A percentile compares a stretch with the other conserved stretches of the same genome.
These are phyloP conservation scores for Sphagnum contortum DNA, from an alignment of 225 moss, liverwort and hornwort genomes.

Conservation along the genomic window DNA sequence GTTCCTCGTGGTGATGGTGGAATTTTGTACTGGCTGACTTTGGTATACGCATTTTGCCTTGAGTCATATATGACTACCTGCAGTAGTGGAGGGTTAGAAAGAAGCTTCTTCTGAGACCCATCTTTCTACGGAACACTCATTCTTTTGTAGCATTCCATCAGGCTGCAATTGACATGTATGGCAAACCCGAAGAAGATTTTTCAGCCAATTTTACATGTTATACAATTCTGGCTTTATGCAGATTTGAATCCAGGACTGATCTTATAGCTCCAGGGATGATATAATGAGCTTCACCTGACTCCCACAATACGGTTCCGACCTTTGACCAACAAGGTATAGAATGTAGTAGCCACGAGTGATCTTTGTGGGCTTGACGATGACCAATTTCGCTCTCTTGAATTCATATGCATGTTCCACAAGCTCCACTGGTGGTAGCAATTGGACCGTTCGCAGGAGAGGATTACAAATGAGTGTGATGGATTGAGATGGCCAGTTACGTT, in stretches of 20 bases:
- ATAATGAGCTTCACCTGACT: not conserved
- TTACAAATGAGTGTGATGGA: conserved; percentile 30
- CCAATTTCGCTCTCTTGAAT: conserved; percentile 27
- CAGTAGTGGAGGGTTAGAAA: not conserved
- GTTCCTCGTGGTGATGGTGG: not conserved
- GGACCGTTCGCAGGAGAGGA: conserved; percentile 17
- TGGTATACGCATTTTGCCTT: not conserved
- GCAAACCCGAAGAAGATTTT: no score
- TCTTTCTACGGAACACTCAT: no score
- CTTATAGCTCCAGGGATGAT: not conserved
- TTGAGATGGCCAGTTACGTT: conserved; percentile 19
- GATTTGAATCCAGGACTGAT: no score
- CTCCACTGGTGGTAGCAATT: conserved; percentile 19
- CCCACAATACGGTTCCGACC: not conserved
- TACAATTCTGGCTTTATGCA: no score
- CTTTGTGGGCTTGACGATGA: conserved; percentile 4
- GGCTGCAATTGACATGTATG: no score
- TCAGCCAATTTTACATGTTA: no score
- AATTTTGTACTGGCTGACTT: conserved; percentile 1
- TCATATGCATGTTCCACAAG: conserved; percentile 29
- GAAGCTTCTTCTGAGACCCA: not conserved
- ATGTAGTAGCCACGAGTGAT: conserved; percentile 10
- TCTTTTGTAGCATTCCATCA: no score
- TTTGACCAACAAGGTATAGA: conserved; percentile 4
- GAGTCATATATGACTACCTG: conserved; percentile 7